These are phyloP conservation scores for Lasiodiplodia sp. DNA, from an alignment of 2,329 filamentous ascomycete genomes.

Conservation along the genomic window DNA sequence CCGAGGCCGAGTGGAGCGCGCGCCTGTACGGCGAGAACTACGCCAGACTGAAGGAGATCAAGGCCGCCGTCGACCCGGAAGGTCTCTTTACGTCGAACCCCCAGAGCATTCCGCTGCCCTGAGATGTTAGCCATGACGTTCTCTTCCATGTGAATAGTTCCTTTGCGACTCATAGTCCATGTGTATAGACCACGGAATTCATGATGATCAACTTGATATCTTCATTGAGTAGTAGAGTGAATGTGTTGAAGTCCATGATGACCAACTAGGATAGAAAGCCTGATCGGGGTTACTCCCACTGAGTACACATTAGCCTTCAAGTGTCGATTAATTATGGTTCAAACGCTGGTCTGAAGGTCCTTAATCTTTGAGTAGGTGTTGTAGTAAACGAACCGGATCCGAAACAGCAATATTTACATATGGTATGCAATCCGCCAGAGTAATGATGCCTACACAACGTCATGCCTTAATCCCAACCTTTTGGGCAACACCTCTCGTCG, in stretches of 20 bases:
- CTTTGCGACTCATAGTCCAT: neutral
- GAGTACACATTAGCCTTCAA: no score
- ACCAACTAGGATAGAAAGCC: no score
- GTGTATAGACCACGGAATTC: neutral
- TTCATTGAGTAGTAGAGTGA: neutral
- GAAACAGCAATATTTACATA: no score
- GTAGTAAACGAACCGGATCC: no score
- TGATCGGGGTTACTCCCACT: no score
- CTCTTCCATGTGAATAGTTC: neutral
- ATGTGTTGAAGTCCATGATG: neutral
- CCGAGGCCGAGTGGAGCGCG: slow-evolving; percentile 34
- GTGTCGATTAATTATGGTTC: no score
- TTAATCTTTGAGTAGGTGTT: no score
- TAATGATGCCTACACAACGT: no score
- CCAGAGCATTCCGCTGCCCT: slow-evolving; percentile 32
- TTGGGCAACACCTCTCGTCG: no score
- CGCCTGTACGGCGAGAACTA: slow-evolving; percentile 36
- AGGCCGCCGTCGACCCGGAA: slow-evolving; percentile 32
- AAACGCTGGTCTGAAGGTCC: no score
- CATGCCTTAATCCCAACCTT: no score
- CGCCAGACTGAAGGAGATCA: slow-evolving; percentile 34
- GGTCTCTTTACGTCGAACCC: slow-evolving; percentile 34
- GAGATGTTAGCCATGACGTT: neutral
- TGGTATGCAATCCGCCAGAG: no score
- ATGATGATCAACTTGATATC: neutral